A percentile compares a stretch with the other conserved stretches of the same genome.
Evolutionary conservation across 2,329 filamentous ascomycete genomes (phyloP).

Genomic region (Trichophyton simii): DNA sequence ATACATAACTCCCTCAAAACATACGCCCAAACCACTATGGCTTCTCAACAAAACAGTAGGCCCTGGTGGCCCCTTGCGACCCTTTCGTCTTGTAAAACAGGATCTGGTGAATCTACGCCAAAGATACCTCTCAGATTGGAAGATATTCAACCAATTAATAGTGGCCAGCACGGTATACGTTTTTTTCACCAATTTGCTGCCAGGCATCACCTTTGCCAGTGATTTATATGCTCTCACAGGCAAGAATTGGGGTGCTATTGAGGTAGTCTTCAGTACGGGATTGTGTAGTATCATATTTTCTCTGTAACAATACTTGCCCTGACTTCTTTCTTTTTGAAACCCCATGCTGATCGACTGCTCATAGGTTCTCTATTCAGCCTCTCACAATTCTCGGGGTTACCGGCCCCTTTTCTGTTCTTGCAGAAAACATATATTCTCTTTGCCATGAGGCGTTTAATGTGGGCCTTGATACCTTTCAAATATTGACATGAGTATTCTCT

Average conservation of each 20-base stretch:
- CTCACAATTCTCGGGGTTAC: conserved; percentile 55
- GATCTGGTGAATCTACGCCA: conserved; percentile 37
- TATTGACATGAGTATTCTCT: background rate
- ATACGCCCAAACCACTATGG: conserved; percentile 18
- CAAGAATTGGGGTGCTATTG: conserved; percentile 52
- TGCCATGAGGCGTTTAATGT: conserved; percentile 45
- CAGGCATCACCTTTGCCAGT: conserved; percentile 55
- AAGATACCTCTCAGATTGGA: conserved; percentile 44
- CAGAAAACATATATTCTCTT: conserved; percentile 43
- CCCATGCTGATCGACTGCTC: background rate
- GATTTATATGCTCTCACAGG: conserved; percentile 52
- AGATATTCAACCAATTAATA: conserved; percentile 50
- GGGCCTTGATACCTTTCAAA: conserved; percentile 12
- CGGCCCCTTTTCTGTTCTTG: conserved; percentile 49
- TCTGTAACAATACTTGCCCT: conserved; percentile 29
- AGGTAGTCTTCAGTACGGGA: conserved; percentile 54
- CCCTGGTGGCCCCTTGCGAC: conserved; percentile 34
- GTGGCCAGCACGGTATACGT: conserved; percentile 53
- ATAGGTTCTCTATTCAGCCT: conserved; percentile 43
- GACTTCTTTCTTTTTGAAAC: background rate
- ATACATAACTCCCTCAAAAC: conserved; percentile 27
- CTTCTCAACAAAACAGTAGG: conserved; percentile 13
- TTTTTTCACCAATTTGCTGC: conserved; percentile 55
- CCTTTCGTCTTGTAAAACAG: conserved; percentile 42
- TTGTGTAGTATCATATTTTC: conserved; percentile 52